Evolutionary conservation across 306 rosid genomes (phyloP), one percentile per base, ranked within the genome.

Genomic region (Hippophae tibetana): DNA sequence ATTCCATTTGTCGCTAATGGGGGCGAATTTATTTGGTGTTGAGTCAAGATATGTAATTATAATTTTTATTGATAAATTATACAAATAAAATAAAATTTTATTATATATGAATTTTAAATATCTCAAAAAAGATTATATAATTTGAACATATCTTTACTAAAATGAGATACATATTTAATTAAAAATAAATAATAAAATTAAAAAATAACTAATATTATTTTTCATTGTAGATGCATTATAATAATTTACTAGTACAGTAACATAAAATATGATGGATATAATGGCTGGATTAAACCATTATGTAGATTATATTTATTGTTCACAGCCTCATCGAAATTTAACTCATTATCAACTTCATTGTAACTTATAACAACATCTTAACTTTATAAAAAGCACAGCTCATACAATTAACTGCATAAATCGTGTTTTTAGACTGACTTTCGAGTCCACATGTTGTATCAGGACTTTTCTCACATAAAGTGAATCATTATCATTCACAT

Each of bases 251-350:
- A 49, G 50, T 31, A 47, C 23, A 18, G 23, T 0, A 18, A 18
- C 23, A 18, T 18, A 18, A 18, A 18, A 18, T 48, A 60, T 63
- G 48, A 60, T 26, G 38, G 69, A 86, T 59, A 43, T n/a, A 13
- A 43, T 27, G 55, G 43, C 43, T 31, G 44, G 42, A 60, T 62
- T 23, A 57, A 69, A 69, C 41, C 71, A 13, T 50, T 62, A 69
- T 67, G 47, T 57, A 26, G 38, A 50, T 43, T 51, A 60, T 70
- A 52, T 67, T 52, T 10, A 63, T 72, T 57, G 23, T 18, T 18
- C 63, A 54, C 43, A 62, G 69, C 56, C 77, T 75, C 65, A 74
- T 81, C 77, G 69, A 73, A 69, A 68, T 58, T 57, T 68, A 69
- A 43, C 27, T 43, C 58, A 70, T 57, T 60, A 12, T 42, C 48